Conservation (phyloP, 345 rosid species). For the Brassica incana region DNA sequence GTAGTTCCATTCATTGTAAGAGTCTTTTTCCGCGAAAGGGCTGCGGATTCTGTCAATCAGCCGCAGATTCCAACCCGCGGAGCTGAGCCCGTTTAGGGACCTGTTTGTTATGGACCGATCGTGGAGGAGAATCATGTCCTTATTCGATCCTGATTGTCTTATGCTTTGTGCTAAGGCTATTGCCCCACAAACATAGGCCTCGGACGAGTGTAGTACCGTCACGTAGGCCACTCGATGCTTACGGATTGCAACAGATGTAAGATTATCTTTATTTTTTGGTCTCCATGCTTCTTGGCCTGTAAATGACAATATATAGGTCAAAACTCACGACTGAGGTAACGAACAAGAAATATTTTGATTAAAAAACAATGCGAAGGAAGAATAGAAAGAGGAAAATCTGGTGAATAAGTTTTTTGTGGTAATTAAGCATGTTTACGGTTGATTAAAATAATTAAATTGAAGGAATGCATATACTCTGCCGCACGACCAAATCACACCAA, state of each 20-base stretch:
- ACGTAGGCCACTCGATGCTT: conserved; percentile 57
- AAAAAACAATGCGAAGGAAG: neutral
- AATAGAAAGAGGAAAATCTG: neutral
- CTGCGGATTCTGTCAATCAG: conserved; percentile 56
- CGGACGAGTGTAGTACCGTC: conserved; percentile 84
- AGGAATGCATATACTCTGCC: conserved; percentile 20
- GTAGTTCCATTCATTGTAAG: conserved; percentile 91
- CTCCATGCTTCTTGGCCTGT: conserved; percentile 41
- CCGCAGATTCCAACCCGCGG: conserved; percentile 67
- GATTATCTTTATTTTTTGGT: neutral
- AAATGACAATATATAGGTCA: neutral
- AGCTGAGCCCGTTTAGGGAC: conserved; percentile 50
- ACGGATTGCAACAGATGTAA: neutral
- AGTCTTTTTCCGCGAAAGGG: conserved; percentile 54
- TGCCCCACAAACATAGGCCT: conserved; percentile 87
- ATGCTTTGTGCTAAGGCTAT: conserved; percentile 85
- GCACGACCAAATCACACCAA: conserved; percentile 37
- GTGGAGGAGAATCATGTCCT: conserved; percentile 69
- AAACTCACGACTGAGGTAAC: neutral
- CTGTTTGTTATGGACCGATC: conserved; percentile 48
- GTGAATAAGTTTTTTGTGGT: conserved; percentile 12
- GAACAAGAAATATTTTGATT: neutral
- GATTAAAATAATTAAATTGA: neutral
- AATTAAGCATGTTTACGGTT: neutral
- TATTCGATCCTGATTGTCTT: conserved; percentile 46